Base-by-base conservation (phyloP, 345 rosid genomes). In the Eucalyptus urophylla region DNA sequence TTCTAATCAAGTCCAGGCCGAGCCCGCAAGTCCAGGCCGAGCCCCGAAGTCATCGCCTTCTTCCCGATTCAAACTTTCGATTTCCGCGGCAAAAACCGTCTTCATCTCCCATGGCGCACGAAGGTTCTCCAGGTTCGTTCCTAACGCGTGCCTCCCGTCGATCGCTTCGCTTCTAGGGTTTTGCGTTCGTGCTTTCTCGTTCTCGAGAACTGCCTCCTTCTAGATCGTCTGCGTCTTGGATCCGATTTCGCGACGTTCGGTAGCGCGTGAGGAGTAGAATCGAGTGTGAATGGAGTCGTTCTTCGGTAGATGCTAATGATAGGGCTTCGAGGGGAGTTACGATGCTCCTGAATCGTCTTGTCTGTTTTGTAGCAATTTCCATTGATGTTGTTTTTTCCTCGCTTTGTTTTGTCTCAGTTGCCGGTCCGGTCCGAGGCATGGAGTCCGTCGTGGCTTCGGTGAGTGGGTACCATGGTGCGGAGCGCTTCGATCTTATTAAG, bases 401-500 rank as follows among this genome's bases (percentile, higher is more conserved):
- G 29, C 24, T 88, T 40, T 29, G 54, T 27, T 33, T 54, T 62
- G 88, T 50, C 44, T 19, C 43, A 67, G 49, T 87, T 89, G 90
- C 54, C 90, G 11, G 83, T 86, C 87, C 88, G 19, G 89, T 92
- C 88, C 86, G 69, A 91, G 97, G 95, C 51, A 97, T 98, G 99
- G 97, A 95, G 33, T 90, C 95, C 12, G 99, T 98, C 89, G 95
- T 98, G 19, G 97, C 97, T n/a, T 94, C 98, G 3, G 98, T 97
- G 8, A 97, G 97, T 86, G 99, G 99, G 6, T 98, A 96, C 93
- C 94, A 94, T 22, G 99, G 98, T 10, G 87, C 93, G 22, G 97
- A 94, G 89, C 94, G 98, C 62, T 95, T 97, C 91, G 93, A 95
- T 76, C 98, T 98, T 90, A 98, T 98, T 90, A 96, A 95, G 93